Base-by-base conservation (phyloP, 2,329 filamentous ascomycete species). In the Nemania sp. region DNA sequence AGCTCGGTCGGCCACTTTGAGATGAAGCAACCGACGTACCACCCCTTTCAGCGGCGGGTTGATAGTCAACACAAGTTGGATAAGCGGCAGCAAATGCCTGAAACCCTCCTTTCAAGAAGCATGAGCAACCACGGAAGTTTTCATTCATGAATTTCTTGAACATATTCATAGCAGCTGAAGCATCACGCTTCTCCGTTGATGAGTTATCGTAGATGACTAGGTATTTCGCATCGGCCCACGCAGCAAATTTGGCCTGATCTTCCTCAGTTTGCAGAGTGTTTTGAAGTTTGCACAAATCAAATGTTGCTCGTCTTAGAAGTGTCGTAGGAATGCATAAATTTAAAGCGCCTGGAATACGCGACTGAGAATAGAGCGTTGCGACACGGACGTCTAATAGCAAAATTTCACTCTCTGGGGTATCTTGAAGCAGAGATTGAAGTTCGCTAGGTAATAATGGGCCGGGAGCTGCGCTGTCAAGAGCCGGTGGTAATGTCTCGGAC, bases 291-390 rank as follows among this genome's bases (percentile, higher is more conserved):
- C 94, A 86, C 13, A 97, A 87, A 73, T 95, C 95, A 80, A 97
- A 98, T 0, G 94, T 97, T 0, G 93, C 90, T 57, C 96, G 87
- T 80, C 98, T 98, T 20, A 99, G 82, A 15, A 99, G 83, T 0
- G 95, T 98, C 0, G 96, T 98, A 0, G 96, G 96, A 68, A 98
- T 97, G 77, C 96, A 98, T 5, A 99, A 84, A 77, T 97, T 98
- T 35, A 99, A 82, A 0, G 95, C 93, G n/a, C 91, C 90, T 57
- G 85, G 82, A 62, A 98, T 92, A 32, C 92, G 89, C 24, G 92
- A 90, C 53, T 88, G 85, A 0, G 90, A 87, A 76, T 92, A 98
- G 72, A 95, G 93, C 22, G 94, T 93, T 29, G 91, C 93, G 0
- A 97, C 94, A 45, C 96, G 89, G 24, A 98, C 87, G 78, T 99